These are phyloP conservation scores for Flagelloscypha sp. DNA, from an alignment of 768 basidiomycete genomes.

Conservation along the genomic window DNA sequence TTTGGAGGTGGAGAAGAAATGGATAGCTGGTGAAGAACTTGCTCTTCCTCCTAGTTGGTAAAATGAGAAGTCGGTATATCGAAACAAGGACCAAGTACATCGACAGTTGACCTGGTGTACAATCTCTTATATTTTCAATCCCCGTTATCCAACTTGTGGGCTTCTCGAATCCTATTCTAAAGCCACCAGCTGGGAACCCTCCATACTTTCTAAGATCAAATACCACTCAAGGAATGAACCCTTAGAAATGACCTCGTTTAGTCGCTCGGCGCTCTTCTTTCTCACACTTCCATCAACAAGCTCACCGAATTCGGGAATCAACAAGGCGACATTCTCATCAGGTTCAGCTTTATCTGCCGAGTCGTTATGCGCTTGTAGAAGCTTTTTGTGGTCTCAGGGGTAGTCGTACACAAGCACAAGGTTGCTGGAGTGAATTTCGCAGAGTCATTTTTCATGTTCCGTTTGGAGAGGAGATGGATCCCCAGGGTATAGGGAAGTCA, in stretches of 20 bases:
- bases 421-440: conserved; percentile 53
- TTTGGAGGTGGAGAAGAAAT: conserved; percentile 15
- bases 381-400: conserved; percentile 72
- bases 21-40: too few relatives aligned
- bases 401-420: conserved; percentile 94
- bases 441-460: conserved; percentile 91
- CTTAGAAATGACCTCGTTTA: too few relatives aligned
- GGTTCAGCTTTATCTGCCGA: conserved; percentile 18
- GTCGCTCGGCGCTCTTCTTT: conserved; percentile 56
- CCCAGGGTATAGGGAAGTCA: too few relatives aligned
- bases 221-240: conserved; percentile 81
- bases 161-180: conserved; percentile 93
- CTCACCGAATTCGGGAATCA: conserved; percentile 85
- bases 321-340: conserved; percentile 62
- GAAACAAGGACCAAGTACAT: too few relatives aligned
- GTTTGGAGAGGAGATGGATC: conserved; percentile 72
- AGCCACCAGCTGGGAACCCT: conserved; percentile 88
- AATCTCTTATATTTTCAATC: conserved; percentile 86
- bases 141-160: conserved; percentile 83
- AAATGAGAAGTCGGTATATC: too few relatives aligned
- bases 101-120: conserved; percentile 76
- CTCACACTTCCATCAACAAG: conserved; percentile 87
- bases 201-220: conserved; percentile 78
- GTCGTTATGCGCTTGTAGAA: conserved; percentile 88
- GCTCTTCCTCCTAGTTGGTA: too few relatives aligned